Evolutionary conservation across 2,329 filamentous ascomycete genomes (phyloP).

Genomic region (Cyclaneusma minus): DNA sequence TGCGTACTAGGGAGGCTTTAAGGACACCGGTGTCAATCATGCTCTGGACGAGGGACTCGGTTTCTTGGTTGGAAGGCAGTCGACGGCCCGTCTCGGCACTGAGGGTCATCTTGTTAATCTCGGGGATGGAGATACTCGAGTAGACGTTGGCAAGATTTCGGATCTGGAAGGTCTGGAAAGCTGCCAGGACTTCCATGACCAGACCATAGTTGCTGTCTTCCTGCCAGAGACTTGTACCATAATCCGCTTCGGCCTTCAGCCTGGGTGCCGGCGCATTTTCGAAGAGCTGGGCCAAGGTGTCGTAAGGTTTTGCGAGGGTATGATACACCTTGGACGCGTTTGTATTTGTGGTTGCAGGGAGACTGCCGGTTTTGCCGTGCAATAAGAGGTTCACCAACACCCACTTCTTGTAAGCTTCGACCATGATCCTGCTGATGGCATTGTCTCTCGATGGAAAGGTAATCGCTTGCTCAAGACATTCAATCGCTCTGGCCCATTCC

Average conservation of each 20-base stretch:
- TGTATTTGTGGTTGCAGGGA: slow-evolving; percentile 39
- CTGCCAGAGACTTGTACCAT: slow-evolving; percentile 42
- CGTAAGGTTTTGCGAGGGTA: slow-evolving; percentile 52
- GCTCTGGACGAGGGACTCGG: slow-evolving; percentile 29
- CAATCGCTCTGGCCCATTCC: slow-evolving; percentile 46
- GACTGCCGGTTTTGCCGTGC: slow-evolving; percentile 38
- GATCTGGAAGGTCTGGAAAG: slow-evolving; percentile 64
- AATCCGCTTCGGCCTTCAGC: slow-evolving; percentile 48
- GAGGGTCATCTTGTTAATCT: slow-evolving; percentile 33
- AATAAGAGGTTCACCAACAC: slow-evolving; percentile 59
- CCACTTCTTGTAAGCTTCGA: slow-evolving; percentile 89
- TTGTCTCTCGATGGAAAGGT: slow-evolving; percentile 48
- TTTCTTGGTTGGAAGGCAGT: slow-evolving; percentile 25
- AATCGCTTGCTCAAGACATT: slow-evolving; percentile 48
- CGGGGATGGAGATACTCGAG: slow-evolving; percentile 36
- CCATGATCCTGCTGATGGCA: slow-evolving; percentile 60
- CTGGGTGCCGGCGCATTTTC: slow-evolving; percentile 37
- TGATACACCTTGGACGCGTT: slow-evolving; percentile 39
- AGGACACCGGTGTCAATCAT: slow-evolving; percentile 43
- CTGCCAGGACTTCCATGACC: slow-evolving; percentile 49
- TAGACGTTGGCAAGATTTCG: slow-evolving; percentile 60
- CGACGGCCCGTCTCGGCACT: slow-evolving; percentile 35
- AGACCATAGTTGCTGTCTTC: slow-evolving; percentile 62
- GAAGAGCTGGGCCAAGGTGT: slow-evolving; percentile 54
- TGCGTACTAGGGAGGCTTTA: slow-evolving; percentile 30